Percentiles rank a stretch among this genome's conserved stretches.
phyloP scores from a whole-genome alignment of 805 yeast species.

The Ogataea pini region DNA sequence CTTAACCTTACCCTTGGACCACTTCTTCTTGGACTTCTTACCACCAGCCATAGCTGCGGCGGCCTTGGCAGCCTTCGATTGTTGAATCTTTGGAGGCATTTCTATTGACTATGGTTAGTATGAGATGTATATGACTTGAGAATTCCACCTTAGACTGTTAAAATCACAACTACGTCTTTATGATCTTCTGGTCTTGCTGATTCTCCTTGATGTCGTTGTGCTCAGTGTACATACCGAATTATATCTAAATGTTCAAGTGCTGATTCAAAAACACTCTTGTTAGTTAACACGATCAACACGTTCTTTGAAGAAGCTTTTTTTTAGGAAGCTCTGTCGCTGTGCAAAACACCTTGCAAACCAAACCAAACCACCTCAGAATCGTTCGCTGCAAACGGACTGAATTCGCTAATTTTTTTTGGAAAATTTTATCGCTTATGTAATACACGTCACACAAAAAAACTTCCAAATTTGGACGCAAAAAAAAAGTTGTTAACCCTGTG shows the following conservation, averaged over 20 bases:
- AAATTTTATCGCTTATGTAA: background rate
- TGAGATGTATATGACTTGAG: slow-evolving; percentile 6
- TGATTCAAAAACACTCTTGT: background rate
- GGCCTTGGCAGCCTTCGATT: slow-evolving; percentile 99
- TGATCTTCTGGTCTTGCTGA: too few relatives aligned
- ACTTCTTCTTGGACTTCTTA: slow-evolving; percentile 99
- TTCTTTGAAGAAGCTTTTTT: slow-evolving; percentile 2
- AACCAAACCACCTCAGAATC: slow-evolving; percentile 1
- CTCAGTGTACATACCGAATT: slow-evolving; percentile 7
- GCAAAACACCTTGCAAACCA: slow-evolving; percentile 4
- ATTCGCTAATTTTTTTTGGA: slow-evolving; percentile 2
- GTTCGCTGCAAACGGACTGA: background rate
- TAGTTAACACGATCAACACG: background rate
- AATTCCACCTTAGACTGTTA: too few relatives aligned
- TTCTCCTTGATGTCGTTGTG: background rate
- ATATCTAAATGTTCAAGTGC: slow-evolving; percentile 9
- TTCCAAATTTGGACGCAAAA: background rate
- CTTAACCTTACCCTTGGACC: slow-evolving; percentile 99
- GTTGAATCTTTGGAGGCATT: slow-evolving; percentile 99
- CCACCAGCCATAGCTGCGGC: slow-evolving; percentile 99
- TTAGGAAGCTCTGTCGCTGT: background rate
- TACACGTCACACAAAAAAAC: background rate
- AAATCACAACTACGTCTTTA: too few relatives aligned
- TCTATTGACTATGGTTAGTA: slow-evolving; percentile 36
- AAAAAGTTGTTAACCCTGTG: background rate